A percentile compares a stretch with the other conserved stretches of the same genome.
Conservation (phyloP, 1,284 basidiomycete genomes). For the Microstroma glucosiphilum region DNA sequence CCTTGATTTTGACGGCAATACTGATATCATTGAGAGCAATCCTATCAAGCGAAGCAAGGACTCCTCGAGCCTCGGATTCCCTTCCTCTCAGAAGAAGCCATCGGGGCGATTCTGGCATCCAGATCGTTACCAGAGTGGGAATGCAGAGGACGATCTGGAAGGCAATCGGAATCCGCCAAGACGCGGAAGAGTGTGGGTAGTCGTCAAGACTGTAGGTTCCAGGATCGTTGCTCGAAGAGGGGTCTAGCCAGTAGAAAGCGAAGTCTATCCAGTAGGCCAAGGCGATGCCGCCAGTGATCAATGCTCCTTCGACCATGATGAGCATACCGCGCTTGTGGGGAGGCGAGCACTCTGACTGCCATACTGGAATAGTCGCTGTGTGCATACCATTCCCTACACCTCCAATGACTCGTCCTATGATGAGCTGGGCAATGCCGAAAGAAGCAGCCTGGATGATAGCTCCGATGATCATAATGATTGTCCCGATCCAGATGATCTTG, state of each 20-base stretch:
- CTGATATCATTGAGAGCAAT: constrained; percentile 32
- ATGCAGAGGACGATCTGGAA: constrained; percentile 47
- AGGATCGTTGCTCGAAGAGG: neutral
- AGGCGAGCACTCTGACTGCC: constrained; percentile 46
- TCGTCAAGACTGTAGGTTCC: too few relatives aligned
- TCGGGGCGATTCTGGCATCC: constrained; percentile 45
- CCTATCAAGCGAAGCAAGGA: constrained; percentile 39
- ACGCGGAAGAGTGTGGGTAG: constrained; percentile 16
- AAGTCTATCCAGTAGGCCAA: constrained; percentile 47
- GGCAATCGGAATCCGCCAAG: constrained; percentile 45
- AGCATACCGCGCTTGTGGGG: constrained; percentile 48
- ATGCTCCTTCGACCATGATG: constrained; percentile 46
- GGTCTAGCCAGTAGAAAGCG: constrained; percentile 36
- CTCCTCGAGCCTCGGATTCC: constrained; percentile 36
- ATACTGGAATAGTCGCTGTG: constrained; percentile 47
- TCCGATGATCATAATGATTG: constrained; percentile 32
- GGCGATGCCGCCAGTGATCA: constrained; percentile 28
- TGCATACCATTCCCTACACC: constrained; percentile 49
- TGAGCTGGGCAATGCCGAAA: constrained; percentile 32
- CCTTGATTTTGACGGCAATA: constrained; percentile 31
- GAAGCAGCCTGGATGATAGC: constrained; percentile 25
- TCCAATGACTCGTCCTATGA: constrained; percentile 41
- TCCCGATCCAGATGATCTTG: constrained; percentile 44
- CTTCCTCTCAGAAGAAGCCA: constrained; percentile 43
- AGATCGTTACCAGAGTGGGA: constrained; percentile 47